phyloP scores from a whole-genome alignment of 2,329 filamentous ascomycete species.

The Ceratocystis variospora region DNA sequence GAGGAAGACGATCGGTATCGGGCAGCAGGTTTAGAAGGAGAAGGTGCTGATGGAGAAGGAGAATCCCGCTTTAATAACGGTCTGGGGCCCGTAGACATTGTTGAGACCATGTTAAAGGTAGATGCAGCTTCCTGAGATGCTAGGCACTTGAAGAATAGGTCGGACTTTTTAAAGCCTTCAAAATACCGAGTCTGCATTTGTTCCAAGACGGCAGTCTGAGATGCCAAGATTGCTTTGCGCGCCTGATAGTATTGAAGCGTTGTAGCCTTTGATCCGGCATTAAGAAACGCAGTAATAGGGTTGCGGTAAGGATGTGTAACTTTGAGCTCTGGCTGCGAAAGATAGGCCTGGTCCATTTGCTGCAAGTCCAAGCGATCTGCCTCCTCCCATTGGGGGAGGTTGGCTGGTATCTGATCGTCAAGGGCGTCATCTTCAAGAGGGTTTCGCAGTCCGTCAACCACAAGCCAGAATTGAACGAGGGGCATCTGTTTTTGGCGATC shows the following conservation, averaged over 20 bases:
- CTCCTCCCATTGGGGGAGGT: conserved; percentile 58
- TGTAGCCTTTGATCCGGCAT: conserved; percentile 61
- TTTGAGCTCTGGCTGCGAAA: conserved; percentile 68
- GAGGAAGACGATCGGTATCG: conserved; percentile 26
- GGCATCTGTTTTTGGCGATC: conserved; percentile 77
- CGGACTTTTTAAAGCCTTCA: conserved; percentile 76
- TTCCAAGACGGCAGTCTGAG: conserved; percentile 71
- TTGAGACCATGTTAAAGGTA: conserved; percentile 3
- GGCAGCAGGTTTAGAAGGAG: background rate
- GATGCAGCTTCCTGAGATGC: conserved; percentile 64
- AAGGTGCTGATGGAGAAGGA: background rate
- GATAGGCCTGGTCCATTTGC: conserved; percentile 82
- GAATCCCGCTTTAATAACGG: background rate
- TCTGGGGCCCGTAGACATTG: background rate
- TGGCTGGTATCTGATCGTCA: conserved; percentile 43
- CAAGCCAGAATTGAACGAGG: conserved; percentile 94
- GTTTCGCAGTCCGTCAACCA: conserved; percentile 90
- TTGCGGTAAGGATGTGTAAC: conserved; percentile 56
- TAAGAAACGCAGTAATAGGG: conserved; percentile 63
- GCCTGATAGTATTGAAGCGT: conserved; percentile 72
- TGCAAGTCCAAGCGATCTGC: conserved; percentile 77
- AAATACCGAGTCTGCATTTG: conserved; percentile 73
- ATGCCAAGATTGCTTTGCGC: conserved; percentile 63
- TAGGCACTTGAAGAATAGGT: conserved; percentile 91
- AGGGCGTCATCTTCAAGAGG: conserved; percentile 68